phyloP scores from a whole-genome alignment of 2,329 filamentous ascomycete species.

The Trichoderma sp. region DNA sequence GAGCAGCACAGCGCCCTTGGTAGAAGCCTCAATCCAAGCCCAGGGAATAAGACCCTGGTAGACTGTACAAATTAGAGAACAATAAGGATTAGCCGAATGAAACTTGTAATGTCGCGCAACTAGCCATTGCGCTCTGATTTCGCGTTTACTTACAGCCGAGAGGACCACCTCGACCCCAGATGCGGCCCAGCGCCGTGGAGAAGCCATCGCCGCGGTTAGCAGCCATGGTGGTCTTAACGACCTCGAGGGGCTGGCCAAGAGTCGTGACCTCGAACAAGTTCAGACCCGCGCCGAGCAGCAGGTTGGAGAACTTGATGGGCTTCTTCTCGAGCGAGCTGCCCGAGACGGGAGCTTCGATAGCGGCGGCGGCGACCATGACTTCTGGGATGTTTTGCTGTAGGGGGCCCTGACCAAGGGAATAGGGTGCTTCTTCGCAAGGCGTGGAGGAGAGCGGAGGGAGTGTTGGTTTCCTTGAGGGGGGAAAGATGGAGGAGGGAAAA shows the following conservation, averaged over 20 bases:
- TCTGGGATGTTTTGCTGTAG: constrained; percentile 51
- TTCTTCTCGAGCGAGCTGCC: constrained; percentile 84
- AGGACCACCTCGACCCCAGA: constrained; percentile 92
- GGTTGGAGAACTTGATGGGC: constrained; percentile 99
- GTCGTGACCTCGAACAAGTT: constrained; percentile 89
- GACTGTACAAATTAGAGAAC: constrained; percentile 57
- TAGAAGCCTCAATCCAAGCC: constrained; percentile 99
- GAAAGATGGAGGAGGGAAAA: background rate
- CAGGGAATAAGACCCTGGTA: constrained; percentile 99
- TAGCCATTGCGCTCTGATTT: background rate
- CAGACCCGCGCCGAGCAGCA: constrained; percentile 89
- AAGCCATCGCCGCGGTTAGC: constrained; percentile 92
- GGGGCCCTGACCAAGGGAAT: constrained; percentile 98
- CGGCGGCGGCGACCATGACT: constrained; percentile 64
- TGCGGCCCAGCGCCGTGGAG: constrained; percentile 74
- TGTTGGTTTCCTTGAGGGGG: background rate
- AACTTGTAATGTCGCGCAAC: background rate
- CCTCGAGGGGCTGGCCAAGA: constrained; percentile 82
- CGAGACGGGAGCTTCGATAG: constrained; percentile 51
- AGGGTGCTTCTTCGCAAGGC: constrained; percentile 79
- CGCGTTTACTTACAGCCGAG: constrained; percentile 76
- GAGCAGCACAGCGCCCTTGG: constrained; percentile 97
- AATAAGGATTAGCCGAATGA: constrained; percentile 1
- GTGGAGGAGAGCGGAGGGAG: constrained; percentile 23
- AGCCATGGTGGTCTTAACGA: constrained; percentile 99